Base-by-base conservation (phyloP, 2,329 filamentous ascomycete genomes). In the Chalaropsis thielavioides region DNA sequence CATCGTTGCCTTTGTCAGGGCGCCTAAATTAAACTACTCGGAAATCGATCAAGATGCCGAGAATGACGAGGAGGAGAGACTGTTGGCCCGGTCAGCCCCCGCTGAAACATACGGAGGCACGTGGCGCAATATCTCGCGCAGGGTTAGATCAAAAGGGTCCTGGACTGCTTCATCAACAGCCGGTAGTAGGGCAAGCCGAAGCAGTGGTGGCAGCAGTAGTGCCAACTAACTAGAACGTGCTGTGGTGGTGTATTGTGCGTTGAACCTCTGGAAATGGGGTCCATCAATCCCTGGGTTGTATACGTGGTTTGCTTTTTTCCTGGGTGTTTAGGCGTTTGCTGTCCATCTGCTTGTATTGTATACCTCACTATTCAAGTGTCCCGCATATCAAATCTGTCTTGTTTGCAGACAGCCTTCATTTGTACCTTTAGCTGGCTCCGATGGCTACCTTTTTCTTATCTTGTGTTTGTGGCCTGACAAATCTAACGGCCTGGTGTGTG, bases 41-140 rank as follows among this genome's bases (percentile, higher is more conserved):
- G 85, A 92, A 71, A 74, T 95, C 7, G 94, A 97, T 69, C 89
- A 92, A 68, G 92, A 96, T 72, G 86, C 92, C 17, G 90, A 95
- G 74, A 89, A 87, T 38, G 91, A 92, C 19, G 94, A 97, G 73
- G 94, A 99, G 72, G 94, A 99, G 76, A 90, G 92, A 11, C 78
- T 99, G 61, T 77, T 99, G 59, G 90, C 90, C 84, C 92, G 73
- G 90, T 95, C 72, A 87, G 95, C 62, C 89, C 87, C 1, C 88
- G 87, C 1, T 74, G 65, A 63, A n/a, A 43, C 51, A 41, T 66
- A 67, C 40, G 64, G 65, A n/a, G 31, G 58, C 15, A 66, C 65
- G 2, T 67, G 63, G 63, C 49, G n/a, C 11, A 61, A 56, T 13
- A 63, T 66, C 31, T 46, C 46, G n/a, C 24, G 65, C 10, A 43